Percentiles rank a stretch among this genome's conserved stretches.
phyloP scores from a whole-genome alignment of 306 rosid species.

The Potentilla sterilis region DNA sequence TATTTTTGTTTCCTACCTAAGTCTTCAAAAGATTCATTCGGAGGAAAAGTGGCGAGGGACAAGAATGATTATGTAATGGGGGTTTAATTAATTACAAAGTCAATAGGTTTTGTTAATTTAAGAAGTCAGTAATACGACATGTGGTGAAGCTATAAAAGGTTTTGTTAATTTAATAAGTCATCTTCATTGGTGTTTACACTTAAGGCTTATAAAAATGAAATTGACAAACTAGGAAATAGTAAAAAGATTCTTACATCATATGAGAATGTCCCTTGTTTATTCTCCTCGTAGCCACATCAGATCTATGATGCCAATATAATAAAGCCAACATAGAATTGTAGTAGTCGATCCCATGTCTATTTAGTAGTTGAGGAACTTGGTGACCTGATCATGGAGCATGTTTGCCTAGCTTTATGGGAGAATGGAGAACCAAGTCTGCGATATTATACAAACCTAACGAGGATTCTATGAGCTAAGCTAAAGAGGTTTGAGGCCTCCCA shows the following conservation, averaged over 20 bases:
- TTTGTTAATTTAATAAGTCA: not conserved
- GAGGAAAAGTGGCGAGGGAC: not conserved
- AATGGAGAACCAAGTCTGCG: not conserved
- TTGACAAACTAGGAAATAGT: not conserved
- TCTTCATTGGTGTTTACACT: not conserved
- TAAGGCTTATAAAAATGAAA: not conserved
- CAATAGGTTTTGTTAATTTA: not conserved
- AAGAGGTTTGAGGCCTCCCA: not conserved
- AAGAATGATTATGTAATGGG: not conserved
- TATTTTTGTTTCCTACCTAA: not conserved
- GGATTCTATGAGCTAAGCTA: not conserved
- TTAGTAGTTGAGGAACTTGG: not conserved
- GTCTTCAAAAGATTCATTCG: not conserved
- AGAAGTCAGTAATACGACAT: not conserved
- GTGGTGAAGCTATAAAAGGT: not conserved
- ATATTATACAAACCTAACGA: not conserved
- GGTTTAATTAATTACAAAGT: not conserved
- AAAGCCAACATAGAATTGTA: not conserved
- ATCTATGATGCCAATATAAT: not conserved
- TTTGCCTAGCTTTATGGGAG: slow-evolving; percentile 15
- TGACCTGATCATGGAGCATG: slow-evolving; percentile 15
- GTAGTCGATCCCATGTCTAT: slow-evolving; percentile 4
- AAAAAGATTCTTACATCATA: not conserved
- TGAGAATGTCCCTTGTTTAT: slow-evolving; percentile 11
- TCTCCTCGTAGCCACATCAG: not conserved